A percentile compares a stretch with the other conserved stretches of the same genome.
Conservation (phyloP, 257 asterid genomes). For the Galeopsis tetrahit region DNA sequence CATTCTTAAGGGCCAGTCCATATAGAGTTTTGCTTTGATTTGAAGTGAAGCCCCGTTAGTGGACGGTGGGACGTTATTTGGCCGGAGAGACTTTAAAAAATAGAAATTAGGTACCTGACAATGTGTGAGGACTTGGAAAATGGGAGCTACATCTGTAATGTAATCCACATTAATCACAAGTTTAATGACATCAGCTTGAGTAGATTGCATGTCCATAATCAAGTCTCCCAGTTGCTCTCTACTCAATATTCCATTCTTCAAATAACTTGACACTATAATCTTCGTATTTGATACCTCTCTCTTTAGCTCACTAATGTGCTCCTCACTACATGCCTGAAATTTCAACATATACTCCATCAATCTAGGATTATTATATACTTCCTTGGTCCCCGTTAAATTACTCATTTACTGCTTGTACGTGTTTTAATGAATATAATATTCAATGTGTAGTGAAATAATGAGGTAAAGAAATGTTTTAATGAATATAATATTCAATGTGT, state of each 20-base stretch:
- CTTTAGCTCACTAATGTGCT: constrained; percentile 47
- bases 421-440: too few species aligned
- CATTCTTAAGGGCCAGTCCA: too few species aligned
- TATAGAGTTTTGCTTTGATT: too few species aligned
- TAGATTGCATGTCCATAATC: constrained; percentile 49
- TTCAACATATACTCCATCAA: too few species aligned
- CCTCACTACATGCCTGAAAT: constrained; percentile 49
- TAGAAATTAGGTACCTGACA: constrained; percentile 48
- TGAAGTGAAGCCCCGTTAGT: too few species aligned
- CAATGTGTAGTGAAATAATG: too few species aligned
- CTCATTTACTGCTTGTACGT: too few species aligned
- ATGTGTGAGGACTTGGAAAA: constrained; percentile 63
- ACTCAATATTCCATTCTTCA: constrained; percentile 40
- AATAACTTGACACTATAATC: constrained; percentile 52
- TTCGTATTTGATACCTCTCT: constrained; percentile 43
- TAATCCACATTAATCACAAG: constrained; percentile 58
- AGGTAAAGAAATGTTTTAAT: too few species aligned
- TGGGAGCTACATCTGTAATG: constrained; percentile 66
- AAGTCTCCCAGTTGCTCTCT: constrained; percentile 52
- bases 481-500: too few species aligned
- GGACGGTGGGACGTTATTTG: too few species aligned
- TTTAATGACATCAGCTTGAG: constrained; percentile 61
- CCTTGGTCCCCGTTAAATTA: too few species aligned
- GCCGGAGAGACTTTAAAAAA: too few species aligned
- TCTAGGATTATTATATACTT: neutral